Base-by-base conservation (phyloP, 202 grass and related monocot species). In the Eragrostis tef region DNA sequence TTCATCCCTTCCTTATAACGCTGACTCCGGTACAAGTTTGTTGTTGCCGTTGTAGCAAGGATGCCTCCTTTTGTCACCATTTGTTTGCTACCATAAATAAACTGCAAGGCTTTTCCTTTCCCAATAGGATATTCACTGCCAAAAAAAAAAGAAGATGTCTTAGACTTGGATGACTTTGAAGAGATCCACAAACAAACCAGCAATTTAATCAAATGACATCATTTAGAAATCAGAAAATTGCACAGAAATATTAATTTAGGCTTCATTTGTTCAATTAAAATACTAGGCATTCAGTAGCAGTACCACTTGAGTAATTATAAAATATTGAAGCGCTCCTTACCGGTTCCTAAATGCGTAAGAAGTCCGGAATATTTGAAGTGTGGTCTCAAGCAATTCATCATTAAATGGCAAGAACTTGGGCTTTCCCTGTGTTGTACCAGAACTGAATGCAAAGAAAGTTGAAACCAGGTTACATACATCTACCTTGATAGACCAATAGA, bases 361-460 rank as follows among this genome's bases (percentile, higher is more conserved):
- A 25, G 93, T 99, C 17, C 72, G 64, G 69, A 84, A 90, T 74
- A 89, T 90, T 87, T 99, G 93, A 72, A 99, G 89, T 66, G 96
- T 99, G 24, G 89, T 89, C 57, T 99, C 87, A 71, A 99, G 84
- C 52, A 96, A 83, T 85, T 99, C 93, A 31, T 96, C 96, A 62
- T 88, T 99, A 69, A 99, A 99, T n/a, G 93, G 96, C 61, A 99
- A 46, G 72, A 92, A 95, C 81, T 99, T 99, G 42, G 88, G 96
- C 68, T 89, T 99, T 62, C 96, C 96, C 53, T 96, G 85, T 52
- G 96, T 96, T 22, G 96, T 99, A 52, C 96, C 96, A 73, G 96
- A 99, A 86, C 96, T 99, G 83, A 14, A 84, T 49, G 52, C 81
- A 86, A 69, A 54, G 11, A 78, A 0, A 86, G 13, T 63, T 67